Evolutionary conservation across 2,329 filamentous ascomycete species (phyloP), one percentile per base, ranked within the genome.

Genomic region (Lasiodiplodia citricola): DNA sequence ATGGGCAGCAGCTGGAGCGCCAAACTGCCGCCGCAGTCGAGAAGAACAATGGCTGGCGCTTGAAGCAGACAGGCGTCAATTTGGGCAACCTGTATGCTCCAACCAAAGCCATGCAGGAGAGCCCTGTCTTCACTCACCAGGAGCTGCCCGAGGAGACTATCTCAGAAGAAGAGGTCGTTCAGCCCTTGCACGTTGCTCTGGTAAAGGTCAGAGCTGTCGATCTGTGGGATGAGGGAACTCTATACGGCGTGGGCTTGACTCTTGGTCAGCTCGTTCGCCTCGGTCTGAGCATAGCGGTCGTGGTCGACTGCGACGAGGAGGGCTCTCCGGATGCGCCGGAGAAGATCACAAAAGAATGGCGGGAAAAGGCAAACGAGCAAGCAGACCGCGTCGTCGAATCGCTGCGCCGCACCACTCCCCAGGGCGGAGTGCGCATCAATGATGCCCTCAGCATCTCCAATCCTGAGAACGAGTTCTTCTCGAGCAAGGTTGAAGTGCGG

Each of bases 141-240:
- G 81, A 78, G 62, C 78, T 81, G 38, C 81, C 82, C 41, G 79
- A 82, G 25, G 74, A 78, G 51, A 72, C 13, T 11, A 44, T 66
- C 14, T 70, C 72, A 3, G 72, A 71, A 21, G 64, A 71, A 23
- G 71, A 72, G 14, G 66, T 71, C 37, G 70, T 73, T 8, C 84
- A 87, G 71, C 83, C 82, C 41, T 79, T 92, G 21, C 92, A 97
- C 78, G 85, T 97, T 69, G 94, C 96, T 18, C 83, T 99, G 68
- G 90, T 97, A 72, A 97, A 97, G 80, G 85, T 99, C 67, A 88
- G 91, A 66, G 87, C 87, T 54, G 91, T 93, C 0, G 90, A 96
- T 73, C 80, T 84, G 1, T 85, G 96, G 57, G 86, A 92, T 73
- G 87, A 94, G 69, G 80, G 83, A 2, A 92, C 88, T 0, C 77